A percentile compares a stretch with the other conserved stretches of the same genome.
These are phyloP conservation scores for Yamadazyma sp. DNA, from an alignment of 805 yeast species.

Conservation along the genomic window DNA sequence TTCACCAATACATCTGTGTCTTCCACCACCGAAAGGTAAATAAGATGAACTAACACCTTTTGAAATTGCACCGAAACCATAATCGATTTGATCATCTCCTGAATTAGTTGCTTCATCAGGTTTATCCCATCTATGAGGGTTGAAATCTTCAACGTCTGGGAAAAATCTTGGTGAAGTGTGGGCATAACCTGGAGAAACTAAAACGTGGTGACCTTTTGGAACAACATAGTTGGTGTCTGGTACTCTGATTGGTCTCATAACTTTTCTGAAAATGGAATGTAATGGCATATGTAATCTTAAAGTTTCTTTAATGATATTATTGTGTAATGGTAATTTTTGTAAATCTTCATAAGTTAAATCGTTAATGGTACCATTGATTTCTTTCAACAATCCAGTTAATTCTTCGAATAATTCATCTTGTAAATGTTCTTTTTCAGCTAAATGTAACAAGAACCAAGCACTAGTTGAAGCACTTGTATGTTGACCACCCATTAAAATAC, in stretches of 20 bases:
- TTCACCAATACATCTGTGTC: slow-evolving; percentile 99
- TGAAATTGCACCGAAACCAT: slow-evolving; percentile 94
- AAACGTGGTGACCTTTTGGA: slow-evolving; percentile 84
- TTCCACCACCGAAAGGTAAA: slow-evolving; percentile 98
- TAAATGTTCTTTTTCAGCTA: slow-evolving; percentile 81
- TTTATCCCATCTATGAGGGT: slow-evolving; percentile 83
- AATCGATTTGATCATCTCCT: slow-evolving; percentile 58
- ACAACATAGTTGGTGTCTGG: slow-evolving; percentile 78
- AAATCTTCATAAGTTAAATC: slow-evolving; percentile 80
- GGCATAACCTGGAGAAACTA: slow-evolving; percentile 93
- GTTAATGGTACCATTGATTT: slow-evolving; percentile 41
- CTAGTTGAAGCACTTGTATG: slow-evolving; percentile 97
- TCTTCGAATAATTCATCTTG: slow-evolving; percentile 81
- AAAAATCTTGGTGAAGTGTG: slow-evolving; percentile 73
- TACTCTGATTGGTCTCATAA: slow-evolving; percentile 69
- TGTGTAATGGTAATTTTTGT: slow-evolving; percentile 76
- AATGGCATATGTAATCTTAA: slow-evolving; percentile 94
- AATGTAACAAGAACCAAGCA: slow-evolving; percentile 89
- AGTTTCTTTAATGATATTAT: slow-evolving; percentile 86
- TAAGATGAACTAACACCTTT: slow-evolving; percentile 96
- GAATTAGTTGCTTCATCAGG: slow-evolving; percentile 4
- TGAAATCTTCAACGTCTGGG: slow-evolving; percentile 68
- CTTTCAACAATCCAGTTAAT: slow-evolving; percentile 59
- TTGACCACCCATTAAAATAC: slow-evolving; percentile 98
- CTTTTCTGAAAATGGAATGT: slow-evolving; percentile 94